Percentiles rank a stretch among this genome's conserved stretches.
Evolutionary conservation across 2,329 filamentous ascomycete genomes (phyloP).

Genomic region (Ceratocystis alfenasii): DNA sequence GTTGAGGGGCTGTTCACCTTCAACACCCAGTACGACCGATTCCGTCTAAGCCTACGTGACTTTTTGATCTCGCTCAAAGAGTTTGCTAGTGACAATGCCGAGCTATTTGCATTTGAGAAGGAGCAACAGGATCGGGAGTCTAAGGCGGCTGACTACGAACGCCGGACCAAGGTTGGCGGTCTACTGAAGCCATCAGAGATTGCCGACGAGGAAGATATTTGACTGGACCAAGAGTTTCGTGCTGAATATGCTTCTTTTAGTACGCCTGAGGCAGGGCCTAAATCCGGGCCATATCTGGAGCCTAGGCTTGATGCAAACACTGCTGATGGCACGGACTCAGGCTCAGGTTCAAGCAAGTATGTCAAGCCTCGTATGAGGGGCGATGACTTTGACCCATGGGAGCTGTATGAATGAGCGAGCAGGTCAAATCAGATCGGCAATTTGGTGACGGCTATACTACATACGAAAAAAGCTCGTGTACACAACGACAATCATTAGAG

Average conservation of each 20-base stretch:
- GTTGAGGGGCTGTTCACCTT: constrained; percentile 79
- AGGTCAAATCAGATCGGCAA: neutral
- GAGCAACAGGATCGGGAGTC: constrained; percentile 81
- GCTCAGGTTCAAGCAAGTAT: constrained; percentile 9
- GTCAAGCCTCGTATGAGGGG: constrained; percentile 20
- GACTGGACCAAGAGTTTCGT: constrained; percentile 62
- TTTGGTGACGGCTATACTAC: neutral
- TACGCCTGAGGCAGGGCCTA: constrained; percentile 26
- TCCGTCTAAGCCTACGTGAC: constrained; percentile 90
- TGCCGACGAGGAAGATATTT: constrained; percentile 69
- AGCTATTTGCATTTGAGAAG: constrained; percentile 86
- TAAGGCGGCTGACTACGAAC: constrained; percentile 78
- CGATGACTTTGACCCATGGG: constrained; percentile 22
- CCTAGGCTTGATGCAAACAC: constrained; percentile 16
- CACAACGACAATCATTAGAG: constrained; percentile 7
- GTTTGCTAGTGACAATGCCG: constrained; percentile 88
- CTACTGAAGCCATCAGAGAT: constrained; percentile 95
- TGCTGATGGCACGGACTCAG: constrained; percentile 16
- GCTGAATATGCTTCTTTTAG: constrained; percentile 39
- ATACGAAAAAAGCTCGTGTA: constrained; percentile 8
- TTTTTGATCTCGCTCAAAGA: constrained; percentile 97
- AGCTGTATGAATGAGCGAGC: constrained; percentile 25
- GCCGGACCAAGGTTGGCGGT: constrained; percentile 87
- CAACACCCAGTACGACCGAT: constrained; percentile 82
- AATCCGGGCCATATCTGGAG: constrained; percentile 28